A percentile compares a stretch with the other conserved stretches of the same genome.
These are phyloP conservation scores for Scenedesmus sp. DNA, from an alignment of 163 green algal genomes.

Conservation along the genomic window DNA sequence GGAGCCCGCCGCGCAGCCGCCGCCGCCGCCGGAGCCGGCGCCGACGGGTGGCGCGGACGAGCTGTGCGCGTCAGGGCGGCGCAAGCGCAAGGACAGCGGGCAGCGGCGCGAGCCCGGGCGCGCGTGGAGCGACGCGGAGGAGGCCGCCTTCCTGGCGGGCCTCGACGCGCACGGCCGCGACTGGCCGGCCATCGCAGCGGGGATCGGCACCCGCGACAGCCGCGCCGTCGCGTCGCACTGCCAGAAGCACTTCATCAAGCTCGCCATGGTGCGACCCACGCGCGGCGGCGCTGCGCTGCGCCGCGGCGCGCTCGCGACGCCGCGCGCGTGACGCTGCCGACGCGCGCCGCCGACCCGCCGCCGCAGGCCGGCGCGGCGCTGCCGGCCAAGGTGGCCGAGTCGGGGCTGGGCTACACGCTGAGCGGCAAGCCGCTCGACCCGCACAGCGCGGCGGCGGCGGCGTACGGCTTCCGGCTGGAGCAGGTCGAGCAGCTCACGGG, in stretches of 20 bases:
- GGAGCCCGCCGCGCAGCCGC: not conserved
- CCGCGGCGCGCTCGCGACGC: too few species aligned
- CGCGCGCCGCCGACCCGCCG: too few species aligned
- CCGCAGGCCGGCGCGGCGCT: constrained; percentile 76
- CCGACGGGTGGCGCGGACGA: constrained; percentile 3
- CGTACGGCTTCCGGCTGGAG: constrained; percentile 80
- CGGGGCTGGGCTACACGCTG: constrained; percentile 82
- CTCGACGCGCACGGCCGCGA: constrained; percentile 61
- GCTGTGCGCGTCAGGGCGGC: constrained; percentile 60
- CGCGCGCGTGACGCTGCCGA: too few species aligned
- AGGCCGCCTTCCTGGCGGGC: constrained; percentile 71
- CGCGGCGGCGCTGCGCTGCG: too few species aligned
- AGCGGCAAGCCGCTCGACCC: constrained; percentile 84
- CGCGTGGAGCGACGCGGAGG: constrained; percentile 77
- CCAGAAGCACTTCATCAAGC: constrained; percentile 90
- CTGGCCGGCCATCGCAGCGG: constrained; percentile 67
- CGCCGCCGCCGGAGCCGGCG: not conserved
- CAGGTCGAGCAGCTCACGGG: constrained; percentile 33
- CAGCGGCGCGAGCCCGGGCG: constrained; percentile 41
- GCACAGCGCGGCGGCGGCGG: constrained; percentile 68
- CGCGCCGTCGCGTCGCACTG: constrained; percentile 75
- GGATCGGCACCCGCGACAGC: constrained; percentile 71
- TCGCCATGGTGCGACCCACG: too few species aligned
- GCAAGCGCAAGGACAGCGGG: constrained; percentile 75
- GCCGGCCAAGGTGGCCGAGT: constrained; percentile 70